Base-by-base conservation (phyloP, 2,329 filamentous ascomycete genomes). In the Fusarium lyarnte region DNA sequence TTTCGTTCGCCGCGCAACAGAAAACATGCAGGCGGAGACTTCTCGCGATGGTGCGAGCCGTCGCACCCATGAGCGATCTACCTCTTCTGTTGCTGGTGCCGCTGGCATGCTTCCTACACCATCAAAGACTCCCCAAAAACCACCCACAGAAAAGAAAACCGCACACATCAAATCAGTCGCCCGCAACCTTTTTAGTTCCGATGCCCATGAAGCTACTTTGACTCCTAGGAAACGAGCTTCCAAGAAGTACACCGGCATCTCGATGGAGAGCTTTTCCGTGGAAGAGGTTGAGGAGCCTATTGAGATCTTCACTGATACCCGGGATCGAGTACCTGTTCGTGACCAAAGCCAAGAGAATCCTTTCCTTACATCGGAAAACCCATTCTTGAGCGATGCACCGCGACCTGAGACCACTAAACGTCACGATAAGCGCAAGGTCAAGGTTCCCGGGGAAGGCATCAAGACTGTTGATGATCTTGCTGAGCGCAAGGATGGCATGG, bases 271-370 rank as follows among this genome's bases (percentile, higher is more conserved):
- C 81, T 91, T 92, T 78, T 83, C 81, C 29, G 86, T 81, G 12
- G 87, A 90, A 55, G 86, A 88, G n/a, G 82, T 86, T 12, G 86
- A 89, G 45, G 84, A 86, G 45, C 80, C 85, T n/a, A 93, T 95
- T 74, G 81, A 88, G 72, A 93, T 95, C 77, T 95, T 90, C 78
- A 94, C 92, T 43, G 93, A 96, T 80, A 90, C 93, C 2, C 91
- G 94, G 72, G 94, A 97, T 74, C 90, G 91, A 60, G 82, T 94
- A 45, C 93, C 93, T 25, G 87, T 90, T 70, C 83, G 89, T 45
- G 92, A 94, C 75, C 79, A 82, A n/a, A 90, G 86, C 73, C 82
- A 85, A 11, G 90, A 91, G 31, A 96, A 95, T 78, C 93, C 93
- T 2, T 96, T 95, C 80, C 87, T 90, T 67, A 88, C 35, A n/a